Base-by-base conservation (phyloP, 257 asterid genomes). In the Solanum neorickii region DNA sequence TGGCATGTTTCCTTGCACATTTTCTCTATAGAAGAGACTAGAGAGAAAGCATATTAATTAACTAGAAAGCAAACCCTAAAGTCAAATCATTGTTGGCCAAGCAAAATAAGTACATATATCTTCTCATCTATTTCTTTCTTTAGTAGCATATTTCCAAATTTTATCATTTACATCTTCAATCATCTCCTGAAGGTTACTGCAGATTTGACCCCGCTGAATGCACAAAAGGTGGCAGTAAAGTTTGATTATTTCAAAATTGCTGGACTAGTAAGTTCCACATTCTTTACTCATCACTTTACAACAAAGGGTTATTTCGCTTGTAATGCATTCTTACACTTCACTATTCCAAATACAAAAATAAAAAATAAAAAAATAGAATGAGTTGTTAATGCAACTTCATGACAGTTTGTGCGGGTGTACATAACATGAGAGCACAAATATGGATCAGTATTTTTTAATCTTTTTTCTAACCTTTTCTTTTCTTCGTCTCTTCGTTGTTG, bases 241-340 rank as follows among this genome's bases (percentile, higher is more conserved):
- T 95, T 95, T 70, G 98, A 94, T 89, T 90, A 75, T 83, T 94
- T 94, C 93, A 95, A 95, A 90, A 86, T 96, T 89, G 97, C 91
- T 44, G 99, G 99, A 66, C 88, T 95, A 94, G 99, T 95, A 89
- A 90, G 98, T 87, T 62, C 23, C 49, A 68, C 23, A 14, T 20
- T 16, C 42, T 74, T 23, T 60, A n/a, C 49, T 16, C n/a, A 29
- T 44, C 15, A 31, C 42, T 68, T 82, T 10, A 42, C 52, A n/a
- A 23, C 27, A 37, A 73, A 37, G 47, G 49, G 9, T 37, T 37
- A 18, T 73, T 37, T 73, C 37, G 29, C 25, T 73, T 73, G 49
- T 37, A 37, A 21, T 73, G 16, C 82, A 20, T 37, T 37, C 10
- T 73, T 10, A 20, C 80, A 35, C 80, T 73, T 72, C 6, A 35